Evolutionary conservation across 1,139 yeast genomes (phyloP), one percentile per base, ranked within the genome.

Genomic region (Taiozyma sp.): DNA sequence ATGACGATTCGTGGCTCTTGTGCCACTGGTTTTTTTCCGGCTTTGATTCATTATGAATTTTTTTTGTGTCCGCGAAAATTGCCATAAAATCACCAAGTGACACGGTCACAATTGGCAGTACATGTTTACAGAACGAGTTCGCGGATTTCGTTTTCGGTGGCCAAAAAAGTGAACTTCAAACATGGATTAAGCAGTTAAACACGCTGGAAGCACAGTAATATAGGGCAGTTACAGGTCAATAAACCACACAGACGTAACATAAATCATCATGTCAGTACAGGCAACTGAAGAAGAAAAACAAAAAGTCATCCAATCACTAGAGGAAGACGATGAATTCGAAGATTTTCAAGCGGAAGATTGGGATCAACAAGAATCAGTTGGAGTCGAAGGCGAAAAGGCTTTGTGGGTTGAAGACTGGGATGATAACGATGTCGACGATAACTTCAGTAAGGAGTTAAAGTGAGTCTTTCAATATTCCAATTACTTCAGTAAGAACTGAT

Each of bases 381-480:
- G 71, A 46, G 54, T 58, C 7, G 70, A 68, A 24, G 69, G 65
- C 57, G 72, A 55, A 67, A 75, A 56, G 74, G 79, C 81, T 54
- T 76, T 88, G 50, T 89, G 96, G 96, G 96, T 88, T 60, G 95
- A 88, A 67, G 90, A 87, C 64, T 89, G 97, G 96, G 96, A 88
- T 62, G 96, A 87, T 64, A 93, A 83, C 59, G 95, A 88, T 62
- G 83, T 83, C 53, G 88, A 85, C 58, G 96, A 88, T 64, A 87
- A 85, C 56, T 88, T 88, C 66, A 80, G 90, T 35, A 76, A 75
- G 53, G 80, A 77, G 60, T 74, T 88, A 62, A 78, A 83, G 77
- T 73, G 67, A 54, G 80, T 54, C 9, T 19, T 28, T 8, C 4
- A 8, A 2, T 26, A 19, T 37, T 19, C 2, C 24, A 10, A 13